A percentile compares a stretch with the other conserved stretches of the same genome.
Conservation (phyloP, 331 rosid genomes). For the Malus hybrid region DNA sequence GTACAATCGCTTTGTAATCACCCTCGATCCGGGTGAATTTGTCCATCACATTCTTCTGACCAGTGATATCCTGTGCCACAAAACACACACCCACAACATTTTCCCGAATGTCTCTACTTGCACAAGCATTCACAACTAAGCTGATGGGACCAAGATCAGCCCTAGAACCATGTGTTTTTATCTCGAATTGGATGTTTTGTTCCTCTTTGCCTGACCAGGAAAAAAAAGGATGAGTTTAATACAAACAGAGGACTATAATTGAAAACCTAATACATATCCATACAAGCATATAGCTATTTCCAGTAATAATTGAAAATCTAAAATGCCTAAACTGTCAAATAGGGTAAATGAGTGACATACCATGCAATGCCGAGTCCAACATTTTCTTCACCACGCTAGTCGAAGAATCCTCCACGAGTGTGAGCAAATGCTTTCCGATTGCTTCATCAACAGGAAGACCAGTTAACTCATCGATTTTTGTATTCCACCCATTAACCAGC, state of each 20-base stretch:
- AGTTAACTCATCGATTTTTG: constrained; percentile 81
- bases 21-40: constrained; percentile 95
- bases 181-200: constrained; percentile 79
- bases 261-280: background rate
- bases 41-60: constrained; percentile 92
- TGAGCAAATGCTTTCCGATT: constrained; percentile 69
- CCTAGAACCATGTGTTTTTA: constrained; percentile 63
- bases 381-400: constrained; percentile 48
- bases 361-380: constrained; percentile 72
- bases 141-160: constrained; percentile 68
- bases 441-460: constrained; percentile 82
- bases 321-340: background rate
- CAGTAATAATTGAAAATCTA: background rate
- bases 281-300: background rate
- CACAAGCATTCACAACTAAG: constrained; percentile 87
- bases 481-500: constrained; percentile 84
- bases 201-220: constrained; percentile 72
- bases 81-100: constrained; percentile 92
- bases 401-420: constrained; percentile 86
- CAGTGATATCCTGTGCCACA: constrained; percentile 97
- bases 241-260: background rate
- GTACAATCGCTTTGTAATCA: constrained; percentile 95
- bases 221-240: constrained; percentile 16
- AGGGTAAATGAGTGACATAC: constrained; percentile 26
- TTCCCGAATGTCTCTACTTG: constrained; percentile 73